Percentiles rank a stretch among this genome's conserved stretches.
phyloP scores from a whole-genome alignment of 495 filamentous ascomycete genomes.

The Penicillium macrosclerotiorum region DNA sequence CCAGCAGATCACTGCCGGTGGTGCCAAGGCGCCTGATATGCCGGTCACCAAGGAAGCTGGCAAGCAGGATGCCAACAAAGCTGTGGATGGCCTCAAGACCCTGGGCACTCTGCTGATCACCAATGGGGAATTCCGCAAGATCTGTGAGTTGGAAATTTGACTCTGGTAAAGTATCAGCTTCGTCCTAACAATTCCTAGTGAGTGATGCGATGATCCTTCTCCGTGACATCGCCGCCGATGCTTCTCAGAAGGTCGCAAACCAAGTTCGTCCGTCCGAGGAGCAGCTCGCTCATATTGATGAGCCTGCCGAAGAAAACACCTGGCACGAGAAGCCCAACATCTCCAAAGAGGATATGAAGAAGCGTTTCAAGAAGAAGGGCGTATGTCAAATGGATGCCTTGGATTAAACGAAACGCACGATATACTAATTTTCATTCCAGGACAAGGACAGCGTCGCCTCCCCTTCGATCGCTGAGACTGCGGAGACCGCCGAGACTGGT shows the following conservation, averaged over 20 bases:
- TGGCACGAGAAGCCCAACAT: conserved; percentile 91
- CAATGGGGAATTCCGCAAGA: conserved; percentile 95
- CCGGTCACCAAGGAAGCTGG: conserved; percentile 73
- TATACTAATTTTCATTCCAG: conserved; percentile 15
- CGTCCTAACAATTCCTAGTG: conserved; percentile 55
- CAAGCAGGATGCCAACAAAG: conserved; percentile 77
- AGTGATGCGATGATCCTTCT: conserved; percentile 80
- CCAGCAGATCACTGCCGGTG: conserved; percentile 62
- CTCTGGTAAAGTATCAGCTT: too few species aligned
- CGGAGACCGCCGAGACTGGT: not conserved
- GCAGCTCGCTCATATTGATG: conserved; percentile 71
- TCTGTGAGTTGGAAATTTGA: conserved; percentile 58
- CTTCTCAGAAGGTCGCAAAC: conserved; percentile 76
- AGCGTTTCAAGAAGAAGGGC: conserved; percentile 62
- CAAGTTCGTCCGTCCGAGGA: conserved; percentile 78
- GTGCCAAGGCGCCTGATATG: conserved; percentile 56
- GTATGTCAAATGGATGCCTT: conserved; percentile 25
- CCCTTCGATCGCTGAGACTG: conserved; percentile 7
- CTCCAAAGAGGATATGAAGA: conserved; percentile 66
- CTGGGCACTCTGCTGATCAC: conserved; percentile 87
- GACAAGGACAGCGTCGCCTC: conserved; percentile 15
- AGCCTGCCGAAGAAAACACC: conserved; percentile 79
- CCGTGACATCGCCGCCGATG: conserved; percentile 88
- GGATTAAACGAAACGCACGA: not conserved
- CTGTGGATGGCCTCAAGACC: conserved; percentile 81